Conservation (phyloP, 2,329 filamentous ascomycete species). For the Hawksworthiomyces lignivorus region DNA sequence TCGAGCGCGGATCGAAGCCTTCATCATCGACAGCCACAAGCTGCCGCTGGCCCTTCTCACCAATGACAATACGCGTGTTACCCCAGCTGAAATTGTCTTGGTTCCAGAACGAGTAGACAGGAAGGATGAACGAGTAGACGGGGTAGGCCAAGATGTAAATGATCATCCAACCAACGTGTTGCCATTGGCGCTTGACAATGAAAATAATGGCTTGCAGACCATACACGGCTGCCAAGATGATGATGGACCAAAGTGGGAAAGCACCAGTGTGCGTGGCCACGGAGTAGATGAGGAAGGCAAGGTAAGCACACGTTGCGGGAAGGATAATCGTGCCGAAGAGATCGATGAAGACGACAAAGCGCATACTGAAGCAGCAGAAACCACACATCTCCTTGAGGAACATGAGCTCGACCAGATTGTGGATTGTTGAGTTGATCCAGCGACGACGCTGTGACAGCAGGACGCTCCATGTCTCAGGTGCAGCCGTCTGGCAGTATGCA, state of each 20-base stretch:
- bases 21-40: slow-evolving; percentile 81
- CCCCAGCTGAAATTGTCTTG: slow-evolving; percentile 99
- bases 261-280: slow-evolving; percentile 62
- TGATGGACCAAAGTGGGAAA: slow-evolving; percentile 79
- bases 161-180: slow-evolving; percentile 98
- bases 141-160: slow-evolving; percentile 96
- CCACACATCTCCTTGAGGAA: slow-evolving; percentile 90
- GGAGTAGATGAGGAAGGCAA: slow-evolving; percentile 79
- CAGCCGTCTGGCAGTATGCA: slow-evolving; percentile 87
- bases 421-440: slow-evolving; percentile 99
- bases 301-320: slow-evolving; percentile 78
- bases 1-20: slow-evolving; percentile 81
- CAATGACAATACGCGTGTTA: slow-evolving; percentile 94
- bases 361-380: slow-evolving; percentile 98
- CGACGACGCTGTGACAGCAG: slow-evolving; percentile 94
- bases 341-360: slow-evolving; percentile 92
- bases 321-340: slow-evolving; percentile 87
- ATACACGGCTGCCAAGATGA: slow-evolving; percentile 86
- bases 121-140: slow-evolving; percentile 84
- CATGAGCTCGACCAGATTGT: slow-evolving; percentile 89
- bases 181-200: slow-evolving; percentile 94
- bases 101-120: slow-evolving; percentile 98
- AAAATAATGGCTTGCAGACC: slow-evolving; percentile 95
- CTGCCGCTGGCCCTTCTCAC: slow-evolving; percentile 85
- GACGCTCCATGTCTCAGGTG: slow-evolving; percentile 89